phyloP scores from a whole-genome alignment of 768 basidiomycete species.

The Suillus subluteus region DNA sequence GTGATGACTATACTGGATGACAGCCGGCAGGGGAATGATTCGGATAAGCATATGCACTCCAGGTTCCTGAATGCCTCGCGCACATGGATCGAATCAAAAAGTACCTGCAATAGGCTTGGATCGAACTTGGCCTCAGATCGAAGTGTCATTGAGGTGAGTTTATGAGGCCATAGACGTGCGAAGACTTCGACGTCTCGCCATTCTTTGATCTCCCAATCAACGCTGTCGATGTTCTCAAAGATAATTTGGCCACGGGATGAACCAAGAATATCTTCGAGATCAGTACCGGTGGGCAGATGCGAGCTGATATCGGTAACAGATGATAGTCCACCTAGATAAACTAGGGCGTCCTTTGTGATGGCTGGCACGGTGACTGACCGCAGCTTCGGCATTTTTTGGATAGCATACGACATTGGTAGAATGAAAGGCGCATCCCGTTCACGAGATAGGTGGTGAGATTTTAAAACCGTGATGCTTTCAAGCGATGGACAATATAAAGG shows the following conservation, averaged over 20 bases:
- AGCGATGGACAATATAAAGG: not conserved
- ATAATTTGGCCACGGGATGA: not conserved
- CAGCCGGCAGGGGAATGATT: not conserved
- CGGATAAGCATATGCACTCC: not conserved
- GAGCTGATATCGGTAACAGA: not conserved
- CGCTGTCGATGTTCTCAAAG: not conserved
- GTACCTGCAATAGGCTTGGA: not conserved
- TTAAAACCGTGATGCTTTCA: not conserved
- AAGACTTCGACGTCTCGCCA: not conserved
- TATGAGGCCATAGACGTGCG: not conserved
- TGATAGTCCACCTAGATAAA: not conserved
- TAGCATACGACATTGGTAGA: not conserved
- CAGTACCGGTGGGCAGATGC: not conserved
- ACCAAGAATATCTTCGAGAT: not conserved
- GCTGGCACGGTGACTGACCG: not conserved
- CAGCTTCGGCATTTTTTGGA: not conserved
- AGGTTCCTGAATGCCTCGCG: conserved; percentile 1
- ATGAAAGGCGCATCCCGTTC: not conserved
- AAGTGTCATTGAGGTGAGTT: not conserved
- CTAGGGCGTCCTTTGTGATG: not conserved
- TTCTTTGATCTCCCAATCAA: not conserved
- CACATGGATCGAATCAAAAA: not conserved
- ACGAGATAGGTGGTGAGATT: too few relatives aligned
- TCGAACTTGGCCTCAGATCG: not conserved
- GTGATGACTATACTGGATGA: not conserved